phyloP scores from a whole-genome alignment of 2,329 filamentous ascomycete genomes.

The Colletotrichum acutatum region DNA sequence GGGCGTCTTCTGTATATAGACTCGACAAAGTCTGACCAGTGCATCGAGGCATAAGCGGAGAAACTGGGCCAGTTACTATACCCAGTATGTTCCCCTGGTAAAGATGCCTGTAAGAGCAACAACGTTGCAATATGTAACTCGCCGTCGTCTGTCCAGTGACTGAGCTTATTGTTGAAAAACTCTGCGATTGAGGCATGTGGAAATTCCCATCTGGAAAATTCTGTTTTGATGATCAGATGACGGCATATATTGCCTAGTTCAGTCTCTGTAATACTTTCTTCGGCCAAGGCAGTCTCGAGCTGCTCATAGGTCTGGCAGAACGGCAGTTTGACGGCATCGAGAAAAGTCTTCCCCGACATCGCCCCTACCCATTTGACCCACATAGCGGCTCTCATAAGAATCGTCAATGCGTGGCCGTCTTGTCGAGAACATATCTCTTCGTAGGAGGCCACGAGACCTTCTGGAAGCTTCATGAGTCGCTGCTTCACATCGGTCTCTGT shows the following conservation, averaged over 20 bases:
- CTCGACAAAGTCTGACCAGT: too few species aligned
- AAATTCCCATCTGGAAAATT: neutral
- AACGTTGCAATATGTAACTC: neutral
- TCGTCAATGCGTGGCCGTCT: neutral
- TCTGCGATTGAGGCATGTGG: neutral
- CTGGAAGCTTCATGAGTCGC: neutral
- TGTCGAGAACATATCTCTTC: neutral
- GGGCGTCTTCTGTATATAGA: too few species aligned
- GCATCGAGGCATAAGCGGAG: too few species aligned
- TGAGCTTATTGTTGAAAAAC: neutral
- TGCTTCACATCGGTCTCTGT: neutral
- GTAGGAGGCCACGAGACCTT: neutral
- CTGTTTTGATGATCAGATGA: neutral
- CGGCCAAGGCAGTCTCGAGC: rapidly evolving
- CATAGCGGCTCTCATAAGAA: neutral
- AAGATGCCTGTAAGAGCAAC: neutral
- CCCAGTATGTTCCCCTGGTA: too few species aligned
- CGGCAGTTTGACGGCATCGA: neutral
- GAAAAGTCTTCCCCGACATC: too few species aligned
- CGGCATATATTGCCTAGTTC: neutral
- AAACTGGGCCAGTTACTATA: too few species aligned
- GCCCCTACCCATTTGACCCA: neutral
- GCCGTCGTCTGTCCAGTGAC: neutral
- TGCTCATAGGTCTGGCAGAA: neutral
- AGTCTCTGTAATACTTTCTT: neutral